Conservation (phyloP, 345 rosid species). For the Punica granatum region DNA sequence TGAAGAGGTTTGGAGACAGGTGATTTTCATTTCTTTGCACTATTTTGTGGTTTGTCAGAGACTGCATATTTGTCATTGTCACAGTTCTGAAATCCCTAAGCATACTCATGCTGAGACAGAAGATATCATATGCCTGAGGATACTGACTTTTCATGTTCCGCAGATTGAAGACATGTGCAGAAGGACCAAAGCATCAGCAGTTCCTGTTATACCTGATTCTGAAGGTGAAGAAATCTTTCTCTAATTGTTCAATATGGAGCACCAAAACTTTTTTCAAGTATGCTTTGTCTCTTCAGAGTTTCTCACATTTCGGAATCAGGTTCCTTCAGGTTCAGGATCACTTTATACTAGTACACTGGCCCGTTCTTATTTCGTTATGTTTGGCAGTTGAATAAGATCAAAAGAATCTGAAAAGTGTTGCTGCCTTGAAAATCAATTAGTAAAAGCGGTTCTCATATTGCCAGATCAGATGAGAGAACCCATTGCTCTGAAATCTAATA, state of each 20-base stretch:
- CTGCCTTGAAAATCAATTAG: not conserved
- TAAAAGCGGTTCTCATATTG: not conserved
- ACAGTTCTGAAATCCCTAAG: not conserved
- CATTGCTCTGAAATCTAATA: not conserved
- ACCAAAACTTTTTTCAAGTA: not conserved
- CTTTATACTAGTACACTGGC: not conserved
- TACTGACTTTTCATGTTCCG: not conserved
- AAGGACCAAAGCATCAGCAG: constrained; percentile 66
- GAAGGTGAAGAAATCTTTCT: constrained; percentile 45
- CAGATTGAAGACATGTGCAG: constrained; percentile 90
- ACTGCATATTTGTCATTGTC: not conserved
- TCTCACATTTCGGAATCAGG: not conserved
- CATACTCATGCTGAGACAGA: not conserved
- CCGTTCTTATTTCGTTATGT: not conserved
- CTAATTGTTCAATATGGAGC: not conserved
- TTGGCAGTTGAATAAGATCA: not conserved
- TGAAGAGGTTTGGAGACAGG: constrained; percentile 99
- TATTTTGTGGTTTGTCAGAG: not conserved
- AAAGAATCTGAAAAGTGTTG: not conserved
- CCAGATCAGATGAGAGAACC: not conserved
- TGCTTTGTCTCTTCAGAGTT: not conserved
- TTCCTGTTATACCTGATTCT: constrained; percentile 85
- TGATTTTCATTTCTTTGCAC: constrained; percentile 15
- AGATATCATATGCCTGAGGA: not conserved
- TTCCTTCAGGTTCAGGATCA: not conserved